phyloP scores from a whole-genome alignment of 2,329 filamentous ascomycete species.

The Paraphaeosphaeria sporulosa region DNA sequence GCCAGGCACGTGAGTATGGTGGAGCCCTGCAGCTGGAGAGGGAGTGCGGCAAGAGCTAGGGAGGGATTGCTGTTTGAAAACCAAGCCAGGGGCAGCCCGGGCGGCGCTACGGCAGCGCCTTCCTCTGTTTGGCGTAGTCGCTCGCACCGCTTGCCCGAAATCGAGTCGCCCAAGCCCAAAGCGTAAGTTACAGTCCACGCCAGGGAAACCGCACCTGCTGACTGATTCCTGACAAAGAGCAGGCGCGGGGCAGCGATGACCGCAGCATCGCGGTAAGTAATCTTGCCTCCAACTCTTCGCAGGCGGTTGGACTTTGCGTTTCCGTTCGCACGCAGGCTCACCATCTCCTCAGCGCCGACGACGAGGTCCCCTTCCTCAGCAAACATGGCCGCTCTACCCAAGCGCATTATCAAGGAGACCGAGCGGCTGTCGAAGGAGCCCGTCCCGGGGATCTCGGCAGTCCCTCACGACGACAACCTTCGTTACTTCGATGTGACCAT shows the following conservation, averaged over 20 bases:
- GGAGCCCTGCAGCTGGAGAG: slow-evolving; percentile 2
- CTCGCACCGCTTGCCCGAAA: background rate
- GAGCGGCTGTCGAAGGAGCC: slow-evolving; percentile 96
- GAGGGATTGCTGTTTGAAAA: background rate
- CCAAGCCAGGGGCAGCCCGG: background rate
- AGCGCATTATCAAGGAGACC: slow-evolving; percentile 98
- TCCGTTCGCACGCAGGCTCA: background rate
- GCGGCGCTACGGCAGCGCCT: background rate
- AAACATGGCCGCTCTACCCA: slow-evolving; percentile 75
- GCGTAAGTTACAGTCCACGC: background rate
- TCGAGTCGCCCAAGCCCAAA: background rate
- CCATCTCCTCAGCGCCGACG: background rate
- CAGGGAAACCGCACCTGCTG: background rate
- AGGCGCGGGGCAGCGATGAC: background rate
- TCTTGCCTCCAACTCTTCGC: slow-evolving; percentile 1
- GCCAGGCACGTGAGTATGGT: slow-evolving; percentile 20
- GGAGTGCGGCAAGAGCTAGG: background rate
- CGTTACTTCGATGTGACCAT: slow-evolving; percentile 99
- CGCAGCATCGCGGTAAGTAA: slow-evolving; percentile 1
- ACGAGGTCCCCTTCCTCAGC: background rate
- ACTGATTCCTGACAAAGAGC: background rate
- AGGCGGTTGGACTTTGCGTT: background rate
- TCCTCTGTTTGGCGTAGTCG: background rate
- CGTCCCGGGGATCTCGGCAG: slow-evolving; percentile 95
- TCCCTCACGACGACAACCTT: slow-evolving; percentile 96